Base-by-base conservation (phyloP, 1,284 basidiomycete species). In the Somion occarium region DNA sequence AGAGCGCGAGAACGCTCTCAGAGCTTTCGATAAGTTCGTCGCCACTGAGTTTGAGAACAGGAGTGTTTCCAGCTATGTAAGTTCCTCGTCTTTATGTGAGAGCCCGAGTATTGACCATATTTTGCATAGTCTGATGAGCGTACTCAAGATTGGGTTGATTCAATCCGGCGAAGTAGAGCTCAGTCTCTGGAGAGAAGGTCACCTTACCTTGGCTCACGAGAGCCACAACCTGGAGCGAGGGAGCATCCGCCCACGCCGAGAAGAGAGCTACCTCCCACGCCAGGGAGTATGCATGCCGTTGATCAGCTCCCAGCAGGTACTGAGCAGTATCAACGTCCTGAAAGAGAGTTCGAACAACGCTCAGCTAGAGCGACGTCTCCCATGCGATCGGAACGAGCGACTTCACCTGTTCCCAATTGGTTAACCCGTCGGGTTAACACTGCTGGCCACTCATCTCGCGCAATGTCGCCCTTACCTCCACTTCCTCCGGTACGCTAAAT, bases 21-120 rank as follows among this genome's bases (percentile, higher is more conserved):
- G 76, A 50, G 75, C 76, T 7, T 80, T 83, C 64, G 76, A 82
- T 59, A 71, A 70, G 37, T 78, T 81, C 64, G 66, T 79, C 53
- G 69, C 69, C 15, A 65, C 72, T 50, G 75, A 80, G 55, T 63
- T 69, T 53, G 66, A 71, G 61, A 41, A 61, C 53, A 56, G 61
- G 15, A 64, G 55, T 45, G 64, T 68, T 37, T 65, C 69, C 59
- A 60, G 60, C 27, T 51, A 50, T 49, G 59, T 57, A 20, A 43
- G 53, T 44, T 18, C 39, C 7, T 18, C 19, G 20, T 9, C n/a
- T 42, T 42, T 22, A 9, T 18, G 11, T 15, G 7, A 34, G 30
- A 34, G 30, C 30, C 7, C 7, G 7, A 34, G 7, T 7, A 15
- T 15, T 34, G 15, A 34, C 30, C 30, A 15, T 22, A 39, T 25